Conservation (phyloP, 805 yeast species). For the Suhomyces canberraensis region DNA sequence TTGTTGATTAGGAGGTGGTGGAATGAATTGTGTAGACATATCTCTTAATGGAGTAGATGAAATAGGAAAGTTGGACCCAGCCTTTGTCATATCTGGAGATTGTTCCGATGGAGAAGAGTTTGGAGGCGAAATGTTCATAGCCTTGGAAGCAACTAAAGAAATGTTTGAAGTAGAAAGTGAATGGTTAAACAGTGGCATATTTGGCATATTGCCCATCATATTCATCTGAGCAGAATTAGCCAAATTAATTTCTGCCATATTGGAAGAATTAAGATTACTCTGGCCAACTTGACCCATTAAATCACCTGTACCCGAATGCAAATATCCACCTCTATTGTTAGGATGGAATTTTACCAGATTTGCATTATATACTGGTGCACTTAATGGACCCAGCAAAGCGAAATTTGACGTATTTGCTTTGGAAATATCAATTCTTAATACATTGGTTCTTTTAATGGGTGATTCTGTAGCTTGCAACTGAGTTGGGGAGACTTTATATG, state of each 20-base stretch:
- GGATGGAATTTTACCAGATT: constrained; percentile 13
- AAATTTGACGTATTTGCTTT: constrained; percentile 10
- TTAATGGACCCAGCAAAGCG: constrained; percentile 23
- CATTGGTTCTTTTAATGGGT: constrained; percentile 12
- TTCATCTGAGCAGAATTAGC: constrained; percentile 3
- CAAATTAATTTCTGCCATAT: background rate
- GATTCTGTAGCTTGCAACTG: constrained; percentile 7
- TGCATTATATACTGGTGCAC: constrained; percentile 37
- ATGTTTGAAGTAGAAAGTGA: constrained; percentile 16
- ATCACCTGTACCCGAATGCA: too few relatives aligned
- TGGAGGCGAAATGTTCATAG: background rate
- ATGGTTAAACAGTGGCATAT: too few relatives aligned
- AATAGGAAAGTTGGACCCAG: too few relatives aligned
- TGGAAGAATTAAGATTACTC: too few relatives aligned
- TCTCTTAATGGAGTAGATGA: constrained; percentile 4
- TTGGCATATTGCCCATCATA: too few relatives aligned
- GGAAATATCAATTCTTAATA: constrained; percentile 17
- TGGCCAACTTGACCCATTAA: background rate
- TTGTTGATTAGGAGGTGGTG: constrained; percentile 10
- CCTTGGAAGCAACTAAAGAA: background rate
- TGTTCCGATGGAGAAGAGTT: constrained; percentile 1
- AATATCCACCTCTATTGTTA: background rate
- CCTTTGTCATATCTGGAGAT: background rate
- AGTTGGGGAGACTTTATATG: constrained; percentile 25
- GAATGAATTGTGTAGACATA: constrained; percentile 1